Evolutionary conservation across 768 basidiomycete species (phyloP).

Genomic region (Pisolithus microcarpus): DNA sequence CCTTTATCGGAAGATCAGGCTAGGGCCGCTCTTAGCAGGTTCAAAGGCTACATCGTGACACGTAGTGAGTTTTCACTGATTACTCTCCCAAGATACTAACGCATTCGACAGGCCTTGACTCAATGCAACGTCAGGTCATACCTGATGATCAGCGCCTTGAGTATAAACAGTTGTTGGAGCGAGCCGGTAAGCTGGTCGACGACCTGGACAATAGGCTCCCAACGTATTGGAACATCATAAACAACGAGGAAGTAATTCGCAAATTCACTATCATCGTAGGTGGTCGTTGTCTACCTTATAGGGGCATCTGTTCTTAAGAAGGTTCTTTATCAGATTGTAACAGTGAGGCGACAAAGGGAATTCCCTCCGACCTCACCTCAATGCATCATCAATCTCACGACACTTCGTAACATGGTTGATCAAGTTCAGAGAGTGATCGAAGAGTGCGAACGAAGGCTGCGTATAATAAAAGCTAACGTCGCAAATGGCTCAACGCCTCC

Average conservation of each 20-base stretch:
- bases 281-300: conserved; percentile 12
- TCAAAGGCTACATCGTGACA: conserved; percentile 29
- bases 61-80: conserved; percentile 19
- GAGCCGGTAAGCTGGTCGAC: conserved; percentile 34
- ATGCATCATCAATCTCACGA: conserved; percentile 29
- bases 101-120: conserved; percentile 26
- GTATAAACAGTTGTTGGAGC: conserved; percentile 45
- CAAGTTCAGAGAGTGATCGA: conserved; percentile 40
- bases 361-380: conserved; percentile 21
- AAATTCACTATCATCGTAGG: conserved; percentile 51
- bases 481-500: conserved; percentile 5
- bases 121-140: conserved; percentile 28
- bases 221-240: conserved; percentile 39
- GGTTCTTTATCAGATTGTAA: conserved; percentile 31
- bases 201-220: conserved; percentile 49
- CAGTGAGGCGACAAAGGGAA: conserved; percentile 31
- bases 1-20: conserved; percentile 27
- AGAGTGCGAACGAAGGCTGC: conserved; percentile 28
- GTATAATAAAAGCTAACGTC: conserved; percentile 15
- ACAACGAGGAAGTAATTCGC: conserved; percentile 41
- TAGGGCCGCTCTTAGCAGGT: conserved; percentile 19
- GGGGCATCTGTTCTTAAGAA: conserved; percentile 6
- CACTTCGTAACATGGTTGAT: conserved; percentile 38
- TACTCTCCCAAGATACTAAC: conserved; percentile 10
- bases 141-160: conserved; percentile 49